Percentiles rank a stretch among this genome's conserved stretches.
These are phyloP conservation scores for Backusella australiensis DNA, from an alignment of 192 early-diverging fungal species.

Conservation along the genomic window DNA sequence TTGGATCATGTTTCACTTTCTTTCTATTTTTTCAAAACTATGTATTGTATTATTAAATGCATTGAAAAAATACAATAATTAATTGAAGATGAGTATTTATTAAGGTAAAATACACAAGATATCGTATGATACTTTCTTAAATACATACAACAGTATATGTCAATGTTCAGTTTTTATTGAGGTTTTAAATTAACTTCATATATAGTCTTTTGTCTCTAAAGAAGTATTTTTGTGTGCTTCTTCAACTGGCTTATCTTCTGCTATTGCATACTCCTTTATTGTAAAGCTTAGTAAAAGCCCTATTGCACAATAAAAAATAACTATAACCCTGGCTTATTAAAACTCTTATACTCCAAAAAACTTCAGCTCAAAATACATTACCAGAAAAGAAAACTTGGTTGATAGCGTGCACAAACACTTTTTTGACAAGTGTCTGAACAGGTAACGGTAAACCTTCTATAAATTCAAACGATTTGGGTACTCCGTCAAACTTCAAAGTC, in stretches of 20 bases:
- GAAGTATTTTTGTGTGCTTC: background rate
- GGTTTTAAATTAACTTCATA: background rate
- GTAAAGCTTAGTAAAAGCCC: background rate
- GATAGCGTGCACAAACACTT: background rate
- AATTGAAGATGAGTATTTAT: no score
- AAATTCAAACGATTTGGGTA: slow-evolving; percentile 1
- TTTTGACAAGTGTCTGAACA: background rate
- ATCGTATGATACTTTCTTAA: no score
- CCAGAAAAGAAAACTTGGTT: background rate
- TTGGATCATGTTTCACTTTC: background rate
- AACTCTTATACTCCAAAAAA: background rate
- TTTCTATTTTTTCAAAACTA: background rate
- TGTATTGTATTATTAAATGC: background rate
- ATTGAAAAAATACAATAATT: background rate
- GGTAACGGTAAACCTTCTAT: background rate
- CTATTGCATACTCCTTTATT: background rate
- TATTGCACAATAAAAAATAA: background rate
- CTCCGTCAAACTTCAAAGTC: background rate
- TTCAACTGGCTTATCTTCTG: background rate
- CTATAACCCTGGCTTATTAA: background rate
- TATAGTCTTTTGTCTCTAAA: background rate
- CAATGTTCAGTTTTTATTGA: background rate
- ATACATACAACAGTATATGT: background rate
- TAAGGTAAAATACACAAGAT: no score
- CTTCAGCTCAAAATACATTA: background rate